Conservation (phyloP, 805 yeast species). For the Sungouiella blattae region DNA sequence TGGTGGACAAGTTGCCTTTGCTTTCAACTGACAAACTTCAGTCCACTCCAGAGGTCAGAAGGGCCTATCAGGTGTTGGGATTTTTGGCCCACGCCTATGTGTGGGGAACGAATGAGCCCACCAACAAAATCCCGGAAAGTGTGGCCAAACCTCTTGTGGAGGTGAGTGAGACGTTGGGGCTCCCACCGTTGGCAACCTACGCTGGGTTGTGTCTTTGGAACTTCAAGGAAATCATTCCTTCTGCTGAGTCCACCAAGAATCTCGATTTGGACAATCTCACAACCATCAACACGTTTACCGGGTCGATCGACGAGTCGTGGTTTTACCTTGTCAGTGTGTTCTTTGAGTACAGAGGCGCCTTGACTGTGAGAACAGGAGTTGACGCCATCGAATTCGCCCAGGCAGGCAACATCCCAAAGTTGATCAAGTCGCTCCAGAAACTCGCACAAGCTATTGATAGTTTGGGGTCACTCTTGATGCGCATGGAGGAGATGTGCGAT, state of each 20-base stretch:
- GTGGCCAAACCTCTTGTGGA: slow-evolving; percentile 68
- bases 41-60: slow-evolving; percentile 53
- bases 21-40: slow-evolving; percentile 47
- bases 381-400: slow-evolving; percentile 60
- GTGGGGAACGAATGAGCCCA: slow-evolving; percentile 72
- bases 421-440: slow-evolving; percentile 48
- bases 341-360: slow-evolving; percentile 80
- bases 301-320: slow-evolving; percentile 91
- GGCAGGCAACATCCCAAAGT: slow-evolving; percentile 37
- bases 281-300: slow-evolving; percentile 82
- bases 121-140: slow-evolving; percentile 60
- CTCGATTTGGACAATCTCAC: slow-evolving; percentile 68
- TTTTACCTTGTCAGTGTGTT: slow-evolving; percentile 84
- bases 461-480: slow-evolving; percentile 68
- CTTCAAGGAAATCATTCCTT: slow-evolving; percentile 59
- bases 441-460: slow-evolving; percentile 74
- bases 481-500: slow-evolving; percentile 91
- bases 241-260: slow-evolving; percentile 19
- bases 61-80: slow-evolving; percentile 79
- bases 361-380: slow-evolving; percentile 62
- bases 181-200: slow-evolving; percentile 87
- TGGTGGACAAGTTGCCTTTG: slow-evolving; percentile 64
- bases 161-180: slow-evolving; percentile 55
- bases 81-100: slow-evolving; percentile 86
- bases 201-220: slow-evolving; percentile 90